Evolutionary conservation across 2,329 filamentous ascomycete species (phyloP), one percentile per base, ranked within the genome.

Genomic region (Drechslerella dactyloides): DNA sequence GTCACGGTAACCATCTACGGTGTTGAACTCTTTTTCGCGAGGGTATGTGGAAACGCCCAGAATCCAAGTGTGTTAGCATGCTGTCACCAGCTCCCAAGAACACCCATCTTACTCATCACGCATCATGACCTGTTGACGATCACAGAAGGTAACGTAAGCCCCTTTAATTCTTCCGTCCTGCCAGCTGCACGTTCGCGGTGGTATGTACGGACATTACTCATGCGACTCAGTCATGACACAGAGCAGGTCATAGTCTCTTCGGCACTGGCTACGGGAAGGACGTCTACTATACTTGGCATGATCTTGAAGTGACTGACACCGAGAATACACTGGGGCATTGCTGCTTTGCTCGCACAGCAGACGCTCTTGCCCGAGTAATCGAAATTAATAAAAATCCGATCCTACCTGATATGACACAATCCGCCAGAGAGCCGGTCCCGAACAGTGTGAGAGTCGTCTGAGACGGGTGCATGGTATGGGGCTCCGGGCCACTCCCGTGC

Each of bases 51-150:
- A 13, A 53, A 24, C 35, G n/a, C 11, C 37, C 5, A 42, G 37
- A 42, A 4, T 42, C 37, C 37, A 17, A 42, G 37, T n/a, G n/a
- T n/a, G n/a, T n/a, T n/a, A n/a, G n/a, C n/a, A n/a, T n/a, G n/a
- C n/a, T 37, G 6, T 57, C 42, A 33, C 5, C 10, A 21, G 2
- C 7, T 27, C 13, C 27, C 35, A 33, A 13, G 15, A 17, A 11
- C 50, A 52, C n/a, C n/a, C 51, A 69, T 69, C 65, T 69, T 69
- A 69, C 65, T 69, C 65, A 69, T 62, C 65, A 57, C 61, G 57
- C 52, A 69, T 62, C 57, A 69, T 63, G 37, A 27, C 24, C 30
- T 48, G 58, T 62, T 57, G 65, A 69, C 61, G 57, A 58, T 37
- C 24, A 51, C 15, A 21, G 40, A 52, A 46, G 21, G 57, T 23